Evolutionary conservation across 768 basidiomycete genomes (phyloP), one percentile per base, ranked within the genome.

Genomic region (Boletus bicolor): DNA sequence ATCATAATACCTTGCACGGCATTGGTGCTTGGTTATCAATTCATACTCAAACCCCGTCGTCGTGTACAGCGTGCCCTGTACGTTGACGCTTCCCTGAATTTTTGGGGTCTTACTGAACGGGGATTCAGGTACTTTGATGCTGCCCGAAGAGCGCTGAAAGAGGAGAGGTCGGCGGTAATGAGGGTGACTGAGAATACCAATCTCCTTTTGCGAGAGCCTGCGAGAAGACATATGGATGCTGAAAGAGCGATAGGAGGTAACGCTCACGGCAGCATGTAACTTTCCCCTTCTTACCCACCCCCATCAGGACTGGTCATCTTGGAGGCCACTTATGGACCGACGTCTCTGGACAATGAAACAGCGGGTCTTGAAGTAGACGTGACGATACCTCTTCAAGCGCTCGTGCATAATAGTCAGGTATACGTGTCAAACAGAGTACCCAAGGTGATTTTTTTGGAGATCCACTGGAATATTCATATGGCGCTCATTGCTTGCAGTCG

Each of bases 351-450:
- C 50, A 76, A 77, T 49, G 81, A 77, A 51, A 75, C 76, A 9
- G 75, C 80, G 55, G 82, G 82, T 49, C 76, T 89, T 32, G 73
- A 79, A 43, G 75, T 91, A 44, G 86, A 94, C 68, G 91, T 95
- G 39, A 91, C 88, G 5, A 75, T 89, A 42, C 83, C 93, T 7
- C 68, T 95, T 49, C 93, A 94, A 74, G 85, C 89, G 19, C 76
- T 94, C 21, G 89, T 96, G 48, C 79, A 82, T 63, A 81, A 85
- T 60, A 87, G 87, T 38, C 90, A 91, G 66, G 66, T 97, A 49
- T 82, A 84, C 65, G 86, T 95, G 58, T 83, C 92, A 41, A 83
- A 84, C 49, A 85, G 84, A 44, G 77, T 86, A 63, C 77, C 82
- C 45, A 96, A 95, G 80, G 89, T 91, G 51, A 57, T 10, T 35